These are phyloP conservation scores for Tulasnella calospora DNA, from an alignment of 768 basidiomycete genomes.

Conservation along the genomic window DNA sequence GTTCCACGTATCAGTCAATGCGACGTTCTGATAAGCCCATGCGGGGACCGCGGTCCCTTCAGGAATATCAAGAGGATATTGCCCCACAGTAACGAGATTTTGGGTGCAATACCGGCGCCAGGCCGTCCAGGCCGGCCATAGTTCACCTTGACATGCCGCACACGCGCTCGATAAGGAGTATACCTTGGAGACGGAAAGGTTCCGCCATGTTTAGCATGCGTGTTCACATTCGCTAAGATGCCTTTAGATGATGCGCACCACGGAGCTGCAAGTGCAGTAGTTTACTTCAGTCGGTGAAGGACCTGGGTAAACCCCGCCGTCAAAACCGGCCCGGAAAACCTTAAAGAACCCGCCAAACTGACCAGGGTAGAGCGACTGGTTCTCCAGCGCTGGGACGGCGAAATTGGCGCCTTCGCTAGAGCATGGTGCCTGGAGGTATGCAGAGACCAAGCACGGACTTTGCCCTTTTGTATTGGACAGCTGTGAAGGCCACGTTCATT, in stretches of 20 bases:
- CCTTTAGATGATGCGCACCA: constrained; percentile 32
- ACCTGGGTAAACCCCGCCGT: neutral
- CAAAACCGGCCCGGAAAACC: too few species aligned
- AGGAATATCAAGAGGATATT: constrained; percentile 51
- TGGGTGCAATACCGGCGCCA: constrained; percentile 35
- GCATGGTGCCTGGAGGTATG: constrained; percentile 14
- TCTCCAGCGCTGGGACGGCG: neutral
- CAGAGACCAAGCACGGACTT: constrained; percentile 19
- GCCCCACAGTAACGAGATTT: constrained; percentile 30
- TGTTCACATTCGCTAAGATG: neutral
- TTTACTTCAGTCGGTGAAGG: neutral
- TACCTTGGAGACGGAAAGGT: constrained; percentile 25
- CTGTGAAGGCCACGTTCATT: neutral
- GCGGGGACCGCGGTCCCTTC: constrained; percentile 48
- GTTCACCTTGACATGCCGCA: constrained; percentile 50
- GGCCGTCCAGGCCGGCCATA: constrained; percentile 33
- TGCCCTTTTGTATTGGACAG: neutral
- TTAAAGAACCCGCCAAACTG: neutral
- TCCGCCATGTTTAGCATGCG: neutral
- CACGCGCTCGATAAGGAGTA: constrained; percentile 57
- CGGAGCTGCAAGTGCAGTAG: constrained; percentile 52
- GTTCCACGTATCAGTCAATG: constrained; percentile 25
- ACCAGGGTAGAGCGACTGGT: neutral
- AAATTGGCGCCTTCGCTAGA: neutral
- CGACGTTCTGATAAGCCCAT: constrained; percentile 59